phyloP scores from a whole-genome alignment of 345 rosid species.

The Aquilaria malaccensis region DNA sequence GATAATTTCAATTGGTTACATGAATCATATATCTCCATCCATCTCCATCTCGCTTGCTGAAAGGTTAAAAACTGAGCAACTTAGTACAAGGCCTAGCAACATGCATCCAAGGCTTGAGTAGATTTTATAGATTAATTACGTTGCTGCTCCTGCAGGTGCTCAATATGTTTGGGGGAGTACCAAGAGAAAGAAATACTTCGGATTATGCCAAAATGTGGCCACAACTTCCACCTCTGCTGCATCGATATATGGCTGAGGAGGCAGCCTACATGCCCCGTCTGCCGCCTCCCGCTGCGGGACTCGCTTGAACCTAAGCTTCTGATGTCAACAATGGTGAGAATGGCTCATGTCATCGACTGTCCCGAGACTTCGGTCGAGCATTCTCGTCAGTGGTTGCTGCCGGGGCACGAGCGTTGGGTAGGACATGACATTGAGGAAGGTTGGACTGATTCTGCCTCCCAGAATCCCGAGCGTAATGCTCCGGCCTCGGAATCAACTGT shows the following conservation, averaged over 20 bases:
- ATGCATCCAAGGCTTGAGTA: too few relatives aligned
- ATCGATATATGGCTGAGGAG: slow-evolving; percentile 63
- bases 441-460: too few relatives aligned
- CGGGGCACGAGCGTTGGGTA: slow-evolving; percentile 10
- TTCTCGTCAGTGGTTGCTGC: slow-evolving; percentile 24
- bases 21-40: too few relatives aligned
- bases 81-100: too few relatives aligned
- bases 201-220: slow-evolving; percentile 68
- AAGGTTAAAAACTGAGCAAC: too few relatives aligned
- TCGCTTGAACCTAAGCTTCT: slow-evolving; percentile 21
- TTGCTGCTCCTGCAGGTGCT: slow-evolving; percentile 35
- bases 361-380: slow-evolving; percentile 19
- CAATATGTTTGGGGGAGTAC: slow-evolving; percentile 69
- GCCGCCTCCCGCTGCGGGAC: slow-evolving; percentile 46
- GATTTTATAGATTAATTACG: neutral
- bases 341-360: slow-evolving; percentile 12
- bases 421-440: too few relatives aligned
- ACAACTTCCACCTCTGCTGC: slow-evolving; percentile 62
- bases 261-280: slow-evolving; percentile 64
- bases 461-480: neutral
- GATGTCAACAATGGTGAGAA: slow-evolving; percentile 18
- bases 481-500: too few relatives aligned
- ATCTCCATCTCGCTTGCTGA: too few relatives aligned
- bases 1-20: too few relatives aligned
- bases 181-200: slow-evolving; percentile 54